Evolutionary conservation across 208 protist species (phyloP).

Genomic region (Porcisia deanei): DNA sequence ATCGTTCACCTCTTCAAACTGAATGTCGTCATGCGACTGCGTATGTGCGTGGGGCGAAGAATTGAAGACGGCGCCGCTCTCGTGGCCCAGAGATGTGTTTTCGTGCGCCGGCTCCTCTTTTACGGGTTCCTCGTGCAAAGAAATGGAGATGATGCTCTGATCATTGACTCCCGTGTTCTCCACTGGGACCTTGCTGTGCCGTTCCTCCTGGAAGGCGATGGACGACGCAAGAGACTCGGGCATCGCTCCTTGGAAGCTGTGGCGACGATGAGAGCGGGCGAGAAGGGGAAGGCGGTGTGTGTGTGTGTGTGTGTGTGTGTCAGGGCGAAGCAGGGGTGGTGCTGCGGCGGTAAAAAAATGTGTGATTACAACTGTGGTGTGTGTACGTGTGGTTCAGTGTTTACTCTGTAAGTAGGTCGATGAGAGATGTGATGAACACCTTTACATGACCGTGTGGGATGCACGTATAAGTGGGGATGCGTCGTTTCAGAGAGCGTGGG

Average conservation of each 20-base stretch:
- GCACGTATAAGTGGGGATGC: too few species aligned
- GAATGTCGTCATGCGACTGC: slow-evolving; percentile 25
- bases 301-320: background rate
- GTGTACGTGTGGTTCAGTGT: too few species aligned
- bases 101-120: background rate
- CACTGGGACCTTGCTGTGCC: background rate
- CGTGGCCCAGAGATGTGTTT: slow-evolving; percentile 1
- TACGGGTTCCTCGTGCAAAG: slow-evolving; percentile 2
- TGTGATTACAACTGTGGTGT: too few species aligned
- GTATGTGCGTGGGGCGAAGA: background rate
- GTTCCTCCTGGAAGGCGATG: slow-evolving; percentile 20
- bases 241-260: slow-evolving; percentile 4
- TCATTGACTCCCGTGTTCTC: slow-evolving; percentile 1
- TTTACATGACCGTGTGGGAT: too few species aligned
- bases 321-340: background rate
- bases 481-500: too few species aligned
- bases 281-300: background rate
- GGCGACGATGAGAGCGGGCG: background rate
- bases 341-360: too few species aligned
- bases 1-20: slow-evolving; percentile 12
- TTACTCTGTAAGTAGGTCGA: too few species aligned
- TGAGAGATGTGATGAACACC: too few species aligned
- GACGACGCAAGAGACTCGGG: slow-evolving; percentile 19
- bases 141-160: slow-evolving; percentile 11
- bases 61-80: background rate